A percentile compares a stretch with the other conserved stretches of the same genome.
These are phyloP conservation scores for Hypomontagnella submonticulosa DNA, from an alignment of 495 filamentous ascomycete species.

Conservation along the genomic window DNA sequence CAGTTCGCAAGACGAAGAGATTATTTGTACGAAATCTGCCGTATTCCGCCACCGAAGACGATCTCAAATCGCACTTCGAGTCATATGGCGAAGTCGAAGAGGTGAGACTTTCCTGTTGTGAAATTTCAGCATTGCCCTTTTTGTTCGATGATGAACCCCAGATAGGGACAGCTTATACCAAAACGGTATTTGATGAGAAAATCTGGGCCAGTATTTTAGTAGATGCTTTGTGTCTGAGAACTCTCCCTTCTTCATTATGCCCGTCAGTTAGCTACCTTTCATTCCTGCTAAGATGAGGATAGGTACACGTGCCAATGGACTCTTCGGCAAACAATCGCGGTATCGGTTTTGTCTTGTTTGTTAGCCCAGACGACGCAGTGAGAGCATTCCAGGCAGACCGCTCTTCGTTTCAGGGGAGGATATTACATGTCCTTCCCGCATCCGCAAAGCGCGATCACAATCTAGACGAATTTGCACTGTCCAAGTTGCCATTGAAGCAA, in stretches of 20 bases:
- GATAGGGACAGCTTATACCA: slow-evolving; percentile 99
- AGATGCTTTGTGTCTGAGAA: slow-evolving; percentile 67
- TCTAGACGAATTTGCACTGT: slow-evolving; percentile 86
- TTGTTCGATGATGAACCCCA: slow-evolving; percentile 87
- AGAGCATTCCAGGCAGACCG: slow-evolving; percentile 81
- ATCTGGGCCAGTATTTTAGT: slow-evolving; percentile 71
- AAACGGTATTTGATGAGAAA: slow-evolving; percentile 65
- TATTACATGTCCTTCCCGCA: slow-evolving; percentile 88
- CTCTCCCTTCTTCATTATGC: slow-evolving; percentile 46
- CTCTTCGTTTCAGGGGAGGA: slow-evolving; percentile 87
- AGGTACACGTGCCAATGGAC: slow-evolving; percentile 49
- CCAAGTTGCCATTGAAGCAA: slow-evolving; percentile 92
- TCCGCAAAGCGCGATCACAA: slow-evolving; percentile 80
- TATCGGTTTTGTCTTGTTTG: slow-evolving; percentile 83
- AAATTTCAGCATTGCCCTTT: slow-evolving; percentile 34
- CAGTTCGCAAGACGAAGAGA: slow-evolving; percentile 69
- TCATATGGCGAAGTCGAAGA: slow-evolving; percentile 81
- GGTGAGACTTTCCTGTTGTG: slow-evolving; percentile 66
- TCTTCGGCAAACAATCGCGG: slow-evolving; percentile 43
- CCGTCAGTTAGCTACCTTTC: slow-evolving; percentile 31
- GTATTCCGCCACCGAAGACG: slow-evolving; percentile 81
- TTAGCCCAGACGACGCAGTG: slow-evolving; percentile 74
- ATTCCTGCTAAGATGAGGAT: slow-evolving; percentile 48
- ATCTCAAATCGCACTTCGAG: slow-evolving; percentile 76
- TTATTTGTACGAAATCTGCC: slow-evolving; percentile 91